Evolutionary conservation across 139 green algal genomes (phyloP).

Genomic region (Auxenochlorella pyrenoidosa): DNA sequence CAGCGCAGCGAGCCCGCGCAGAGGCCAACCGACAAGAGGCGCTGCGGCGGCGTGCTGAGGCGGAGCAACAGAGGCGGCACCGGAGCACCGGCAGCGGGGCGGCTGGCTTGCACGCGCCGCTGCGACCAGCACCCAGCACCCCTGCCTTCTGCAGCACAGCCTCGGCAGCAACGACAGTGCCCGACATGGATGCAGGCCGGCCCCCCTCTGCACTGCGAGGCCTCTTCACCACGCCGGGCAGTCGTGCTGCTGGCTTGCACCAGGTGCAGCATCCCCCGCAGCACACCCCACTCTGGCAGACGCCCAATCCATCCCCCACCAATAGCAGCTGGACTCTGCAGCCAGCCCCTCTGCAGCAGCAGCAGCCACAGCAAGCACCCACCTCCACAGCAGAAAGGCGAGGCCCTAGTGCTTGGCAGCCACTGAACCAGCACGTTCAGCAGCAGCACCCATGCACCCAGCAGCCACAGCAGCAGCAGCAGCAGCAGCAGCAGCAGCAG

Average conservation of each 20-base stretch:
- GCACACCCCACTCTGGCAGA: background rate
- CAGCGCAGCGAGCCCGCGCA: background rate
- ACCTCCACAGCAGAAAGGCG: background rate
- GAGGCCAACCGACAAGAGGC: conserved; percentile 16
- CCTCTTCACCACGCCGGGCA: background rate
- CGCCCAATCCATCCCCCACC: background rate
- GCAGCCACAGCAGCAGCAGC: background rate
- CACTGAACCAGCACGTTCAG: background rate
- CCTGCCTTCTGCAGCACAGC: background rate
- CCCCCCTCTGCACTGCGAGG: background rate
- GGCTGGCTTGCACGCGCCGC: background rate
- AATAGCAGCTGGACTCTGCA: background rate
- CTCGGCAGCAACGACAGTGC: background rate
- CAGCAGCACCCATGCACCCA: background rate
- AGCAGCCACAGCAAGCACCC: background rate
- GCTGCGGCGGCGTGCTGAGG: background rate
- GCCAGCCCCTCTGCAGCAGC: background rate
- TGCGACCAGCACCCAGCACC: background rate
- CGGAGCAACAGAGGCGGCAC: background rate
- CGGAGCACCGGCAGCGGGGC: background rate
- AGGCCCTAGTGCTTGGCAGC: background rate
- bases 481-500: background rate
- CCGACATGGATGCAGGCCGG: background rate
- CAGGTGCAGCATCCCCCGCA: background rate
- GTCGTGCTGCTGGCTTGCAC: background rate